phyloP scores from a whole-genome alignment of 2,329 filamentous ascomycete genomes.

The Curvularia eragrostidis region DNA sequence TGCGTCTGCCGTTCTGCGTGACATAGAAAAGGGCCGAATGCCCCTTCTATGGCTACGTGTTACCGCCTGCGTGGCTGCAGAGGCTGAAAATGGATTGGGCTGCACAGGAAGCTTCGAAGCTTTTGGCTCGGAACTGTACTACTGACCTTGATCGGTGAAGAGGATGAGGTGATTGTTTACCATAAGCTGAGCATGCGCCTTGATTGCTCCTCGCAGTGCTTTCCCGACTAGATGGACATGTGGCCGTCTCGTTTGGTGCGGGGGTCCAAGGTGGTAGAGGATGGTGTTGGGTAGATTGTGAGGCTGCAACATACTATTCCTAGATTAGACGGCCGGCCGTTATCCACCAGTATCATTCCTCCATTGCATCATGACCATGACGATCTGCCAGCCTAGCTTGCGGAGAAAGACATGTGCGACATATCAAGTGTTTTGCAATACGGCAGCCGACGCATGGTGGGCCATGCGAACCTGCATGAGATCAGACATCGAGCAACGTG shows the following conservation, averaged over 20 bases:
- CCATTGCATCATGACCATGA: slow-evolving; percentile 6
- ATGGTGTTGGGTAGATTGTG: slow-evolving; percentile 8
- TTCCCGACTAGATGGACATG: not conserved
- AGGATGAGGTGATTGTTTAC: slow-evolving; percentile 2
- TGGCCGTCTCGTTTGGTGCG: slow-evolving; percentile 7
- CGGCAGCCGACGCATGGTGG: not conserved
- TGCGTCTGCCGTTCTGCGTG: slow-evolving; percentile 17
- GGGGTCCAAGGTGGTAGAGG: slow-evolving; percentile 6
- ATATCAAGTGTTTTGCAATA: not conserved
- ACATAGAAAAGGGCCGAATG: slow-evolving; percentile 18
- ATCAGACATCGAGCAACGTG: slow-evolving; percentile 11
- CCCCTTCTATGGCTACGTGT: slow-evolving; percentile 6
- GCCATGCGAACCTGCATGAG: slow-evolving; percentile 12
- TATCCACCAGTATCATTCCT: not conserved
- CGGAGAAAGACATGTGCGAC: slow-evolving; percentile 8
- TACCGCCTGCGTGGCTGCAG: slow-evolving; percentile 16
- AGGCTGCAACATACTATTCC: slow-evolving; percentile 17
- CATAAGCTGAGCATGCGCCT: slow-evolving; percentile 16
- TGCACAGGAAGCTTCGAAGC: slow-evolving; percentile 7
- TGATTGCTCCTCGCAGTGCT: slow-evolving; percentile 4
- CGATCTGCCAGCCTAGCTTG: slow-evolving; percentile 1
- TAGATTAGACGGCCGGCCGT: slow-evolving; percentile 15
- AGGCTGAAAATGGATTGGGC: slow-evolving; percentile 11
- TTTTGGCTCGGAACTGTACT: slow-evolving; percentile 27
- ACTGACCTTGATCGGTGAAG: slow-evolving; percentile 28